Percentiles rank a stretch among this genome's conserved stretches.
Conservation (phyloP, 176 grass and related monocot genomes). For the Avena sativa region DNA sequence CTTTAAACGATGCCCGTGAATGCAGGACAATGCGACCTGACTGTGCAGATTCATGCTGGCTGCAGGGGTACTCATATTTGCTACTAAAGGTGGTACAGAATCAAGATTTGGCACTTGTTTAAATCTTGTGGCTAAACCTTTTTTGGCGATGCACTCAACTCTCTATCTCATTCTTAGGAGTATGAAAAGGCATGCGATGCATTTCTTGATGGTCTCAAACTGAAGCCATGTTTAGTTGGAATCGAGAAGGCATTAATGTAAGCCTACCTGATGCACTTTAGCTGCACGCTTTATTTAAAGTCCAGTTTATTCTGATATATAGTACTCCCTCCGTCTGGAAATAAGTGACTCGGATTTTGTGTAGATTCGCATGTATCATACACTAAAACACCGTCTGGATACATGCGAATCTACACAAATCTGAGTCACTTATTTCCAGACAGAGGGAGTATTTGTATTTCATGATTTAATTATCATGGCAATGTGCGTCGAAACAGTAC, state of each 20-base stretch:
- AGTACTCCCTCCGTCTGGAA: not conserved
- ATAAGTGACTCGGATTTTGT: no score
- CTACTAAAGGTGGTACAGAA: not conserved
- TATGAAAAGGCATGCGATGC: conserved; percentile 45
- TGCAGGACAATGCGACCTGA: not conserved
- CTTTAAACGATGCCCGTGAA: not conserved
- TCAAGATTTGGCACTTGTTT: not conserved
- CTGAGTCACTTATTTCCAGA: no score
- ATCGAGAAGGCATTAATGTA: no score
- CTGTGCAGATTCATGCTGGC: not conserved
- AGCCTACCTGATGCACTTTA: not conserved
- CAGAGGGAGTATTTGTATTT: not conserved
- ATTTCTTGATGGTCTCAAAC: conserved; percentile 47
- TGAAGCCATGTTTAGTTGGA: not conserved
- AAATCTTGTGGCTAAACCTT: conserved; percentile 4
- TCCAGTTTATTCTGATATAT: not conserved
- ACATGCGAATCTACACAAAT: no score
- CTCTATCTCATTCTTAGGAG: conserved; percentile 37
- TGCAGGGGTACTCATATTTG: not conserved
- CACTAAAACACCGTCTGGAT: no score
- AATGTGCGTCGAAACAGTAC: not conserved
- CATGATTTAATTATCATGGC: not conserved
- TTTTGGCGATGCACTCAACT: not conserved
- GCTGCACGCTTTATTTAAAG: not conserved
- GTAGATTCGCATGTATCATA: no score